phyloP scores from a whole-genome alignment of 2,329 filamentous ascomycete species.

The Colletotrichum echinochloae region DNA sequence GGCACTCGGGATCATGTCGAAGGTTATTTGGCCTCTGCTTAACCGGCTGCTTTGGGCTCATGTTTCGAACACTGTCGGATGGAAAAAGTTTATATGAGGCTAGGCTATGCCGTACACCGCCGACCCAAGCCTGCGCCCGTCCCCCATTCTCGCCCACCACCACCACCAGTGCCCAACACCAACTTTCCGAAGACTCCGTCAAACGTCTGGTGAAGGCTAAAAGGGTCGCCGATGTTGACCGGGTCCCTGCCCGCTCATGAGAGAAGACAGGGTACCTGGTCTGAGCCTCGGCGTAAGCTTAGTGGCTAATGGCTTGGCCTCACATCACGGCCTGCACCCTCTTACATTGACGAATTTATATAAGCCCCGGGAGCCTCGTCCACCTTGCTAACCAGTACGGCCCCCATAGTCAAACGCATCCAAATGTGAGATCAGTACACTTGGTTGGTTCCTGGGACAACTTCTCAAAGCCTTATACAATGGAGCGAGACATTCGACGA shows the following conservation, averaged over 20 bases:
- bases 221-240: constrained; percentile 18
- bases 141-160: constrained; percentile 13
- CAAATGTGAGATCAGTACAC: constrained; percentile 76
- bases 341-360: constrained; percentile 25
- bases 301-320: constrained; percentile 38
- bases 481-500: constrained; percentile 83
- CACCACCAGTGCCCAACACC: constrained; percentile 31
- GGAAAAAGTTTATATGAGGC: constrained; percentile 37
- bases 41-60: constrained; percentile 35
- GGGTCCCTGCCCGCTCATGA: constrained; percentile 29
- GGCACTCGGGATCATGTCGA: constrained; percentile 32
- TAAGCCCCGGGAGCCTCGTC: background rate
- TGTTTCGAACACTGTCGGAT: constrained; percentile 39
- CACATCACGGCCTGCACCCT: constrained; percentile 26
- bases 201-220: constrained; percentile 38
- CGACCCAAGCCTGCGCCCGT: constrained; percentile 33
- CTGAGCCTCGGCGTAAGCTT: constrained; percentile 33
- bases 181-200: constrained; percentile 38
- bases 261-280: constrained; percentile 16
- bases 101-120: constrained; percentile 35
- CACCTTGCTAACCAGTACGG: constrained; percentile 44
- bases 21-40: constrained; percentile 35
- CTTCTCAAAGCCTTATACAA: constrained; percentile 81
- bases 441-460: constrained; percentile 97
- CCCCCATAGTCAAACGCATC: constrained; percentile 66